These are phyloP conservation scores for Podospora conica DNA, from an alignment of 495 filamentous ascomycete species.

Conservation along the genomic window DNA sequence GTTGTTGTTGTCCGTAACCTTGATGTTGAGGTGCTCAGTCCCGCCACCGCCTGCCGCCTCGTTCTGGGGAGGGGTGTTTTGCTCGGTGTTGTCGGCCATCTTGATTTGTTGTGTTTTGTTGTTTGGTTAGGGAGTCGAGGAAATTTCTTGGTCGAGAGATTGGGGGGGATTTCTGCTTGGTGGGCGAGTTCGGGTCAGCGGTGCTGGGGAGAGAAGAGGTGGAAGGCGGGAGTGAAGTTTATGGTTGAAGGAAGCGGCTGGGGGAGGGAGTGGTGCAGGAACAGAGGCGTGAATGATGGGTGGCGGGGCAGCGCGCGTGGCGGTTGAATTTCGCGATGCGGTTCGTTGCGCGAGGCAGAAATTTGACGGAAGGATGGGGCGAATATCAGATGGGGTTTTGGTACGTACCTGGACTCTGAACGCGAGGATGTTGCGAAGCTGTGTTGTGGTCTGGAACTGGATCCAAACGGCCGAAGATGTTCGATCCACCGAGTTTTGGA, in stretches of 20 bases:
- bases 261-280: not conserved
- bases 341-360: not conserved
- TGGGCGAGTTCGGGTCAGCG: not conserved
- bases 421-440: not conserved
- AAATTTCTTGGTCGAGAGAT: slow-evolving; percentile 9
- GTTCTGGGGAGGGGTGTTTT: slow-evolving; percentile 51
- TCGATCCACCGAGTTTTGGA: not conserved
- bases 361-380: not conserved
- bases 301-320: not conserved
- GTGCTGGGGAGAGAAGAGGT: not conserved
- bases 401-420: not conserved
- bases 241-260: not conserved
- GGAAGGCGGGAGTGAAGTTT: not conserved
- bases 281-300: not conserved
- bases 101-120: slow-evolving; percentile 27
- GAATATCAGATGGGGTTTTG: not conserved
- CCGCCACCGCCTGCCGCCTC: slow-evolving; percentile 30
- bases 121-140: slow-evolving; percentile 3
- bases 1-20: slow-evolving; percentile 99
- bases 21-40: slow-evolving; percentile 94
- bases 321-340: not conserved
- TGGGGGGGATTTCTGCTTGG: not conserved
- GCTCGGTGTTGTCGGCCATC: slow-evolving; percentile 50
- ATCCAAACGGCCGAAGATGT: not conserved
- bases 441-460: not conserved